A percentile compares a stretch with the other conserved stretches of the same genome.
Conservation (phyloP, 2,329 filamentous ascomycete genomes). For the Neopestalotiopsis sp. region DNA sequence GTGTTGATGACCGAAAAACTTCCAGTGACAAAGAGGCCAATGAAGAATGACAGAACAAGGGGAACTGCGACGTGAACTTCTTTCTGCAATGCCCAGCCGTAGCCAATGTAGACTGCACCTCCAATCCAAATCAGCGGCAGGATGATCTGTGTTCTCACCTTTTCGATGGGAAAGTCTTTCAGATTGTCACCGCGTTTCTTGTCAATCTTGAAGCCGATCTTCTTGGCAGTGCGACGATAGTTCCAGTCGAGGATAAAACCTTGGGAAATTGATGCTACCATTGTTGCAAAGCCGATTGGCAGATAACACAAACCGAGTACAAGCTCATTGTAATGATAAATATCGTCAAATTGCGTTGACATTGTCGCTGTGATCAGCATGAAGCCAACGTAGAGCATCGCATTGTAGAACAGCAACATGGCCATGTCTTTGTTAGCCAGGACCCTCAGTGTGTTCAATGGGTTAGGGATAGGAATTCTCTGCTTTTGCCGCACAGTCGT, state of each 20-base stretch:
- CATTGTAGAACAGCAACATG: constrained; percentile 57
- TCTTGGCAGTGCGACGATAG: constrained; percentile 70
- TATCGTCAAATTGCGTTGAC: constrained; percentile 55
- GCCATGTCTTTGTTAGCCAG: constrained; percentile 64
- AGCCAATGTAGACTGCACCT: constrained; percentile 57
- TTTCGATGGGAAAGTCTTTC: constrained; percentile 59
- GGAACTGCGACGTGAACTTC: constrained; percentile 59
- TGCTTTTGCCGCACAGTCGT: constrained; percentile 40
- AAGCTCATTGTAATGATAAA: constrained; percentile 57
- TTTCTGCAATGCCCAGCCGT: constrained; percentile 62
- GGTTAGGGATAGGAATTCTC: constrained; percentile 61
- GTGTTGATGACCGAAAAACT: constrained; percentile 69
- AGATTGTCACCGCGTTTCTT: constrained; percentile 61
- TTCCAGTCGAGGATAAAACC: constrained; percentile 70
- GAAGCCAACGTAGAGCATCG: constrained; percentile 61
- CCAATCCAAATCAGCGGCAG: constrained; percentile 61
- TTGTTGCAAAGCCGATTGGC: constrained; percentile 58
- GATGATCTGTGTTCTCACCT: constrained; percentile 58
- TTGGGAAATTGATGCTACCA: constrained; percentile 53
- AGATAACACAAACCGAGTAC: constrained; percentile 61
- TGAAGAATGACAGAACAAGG: constrained; percentile 60
- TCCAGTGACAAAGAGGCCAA: constrained; percentile 64
- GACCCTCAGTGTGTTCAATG: constrained; percentile 58
- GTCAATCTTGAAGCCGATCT: constrained; percentile 65
- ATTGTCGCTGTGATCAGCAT: constrained; percentile 60